Conservation (phyloP, 345 rosid species). For the Gossypium mustelinum region DNA sequence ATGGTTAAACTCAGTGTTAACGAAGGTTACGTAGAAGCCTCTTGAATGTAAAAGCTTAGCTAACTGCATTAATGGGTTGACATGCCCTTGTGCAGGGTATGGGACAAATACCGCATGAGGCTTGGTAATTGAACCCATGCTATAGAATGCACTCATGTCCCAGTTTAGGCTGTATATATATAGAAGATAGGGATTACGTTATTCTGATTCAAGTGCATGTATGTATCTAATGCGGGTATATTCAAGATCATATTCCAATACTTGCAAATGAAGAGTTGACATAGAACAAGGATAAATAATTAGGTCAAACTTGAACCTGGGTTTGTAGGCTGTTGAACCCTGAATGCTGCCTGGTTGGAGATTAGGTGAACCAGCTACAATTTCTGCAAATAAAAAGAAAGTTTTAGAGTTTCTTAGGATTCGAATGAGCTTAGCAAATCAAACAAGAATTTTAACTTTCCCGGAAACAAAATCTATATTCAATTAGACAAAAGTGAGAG, state of each 20-base stretch:
- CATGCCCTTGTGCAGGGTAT: conserved; percentile 41
- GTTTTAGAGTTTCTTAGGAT: neutral
- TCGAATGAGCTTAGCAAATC: neutral
- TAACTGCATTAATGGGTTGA: conserved; percentile 33
- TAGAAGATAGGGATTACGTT: conserved; percentile 5
- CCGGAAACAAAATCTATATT: neutral
- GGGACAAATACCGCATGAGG: conserved; percentile 38
- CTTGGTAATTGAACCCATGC: conserved; percentile 1
- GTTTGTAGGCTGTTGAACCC: neutral
- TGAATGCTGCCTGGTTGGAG: neutral
- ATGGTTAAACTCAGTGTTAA: conserved; percentile 19
- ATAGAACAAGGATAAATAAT: neutral
- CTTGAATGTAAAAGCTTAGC: conserved; percentile 37
- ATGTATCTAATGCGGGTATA: neutral
- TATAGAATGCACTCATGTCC: neutral
- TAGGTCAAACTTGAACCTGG: neutral
- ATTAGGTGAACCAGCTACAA: neutral
- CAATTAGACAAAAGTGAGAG: neutral
- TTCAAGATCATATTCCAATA: neutral
- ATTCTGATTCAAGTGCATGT: neutral
- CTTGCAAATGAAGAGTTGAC: too few relatives aligned
- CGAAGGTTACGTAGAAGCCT: conserved; percentile 35
- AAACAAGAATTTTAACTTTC: neutral
- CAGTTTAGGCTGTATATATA: neutral
- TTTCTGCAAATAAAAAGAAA: neutral